phyloP scores from a whole-genome alignment of 345 rosid genomes.

The Dovyalis caffra region DNA sequence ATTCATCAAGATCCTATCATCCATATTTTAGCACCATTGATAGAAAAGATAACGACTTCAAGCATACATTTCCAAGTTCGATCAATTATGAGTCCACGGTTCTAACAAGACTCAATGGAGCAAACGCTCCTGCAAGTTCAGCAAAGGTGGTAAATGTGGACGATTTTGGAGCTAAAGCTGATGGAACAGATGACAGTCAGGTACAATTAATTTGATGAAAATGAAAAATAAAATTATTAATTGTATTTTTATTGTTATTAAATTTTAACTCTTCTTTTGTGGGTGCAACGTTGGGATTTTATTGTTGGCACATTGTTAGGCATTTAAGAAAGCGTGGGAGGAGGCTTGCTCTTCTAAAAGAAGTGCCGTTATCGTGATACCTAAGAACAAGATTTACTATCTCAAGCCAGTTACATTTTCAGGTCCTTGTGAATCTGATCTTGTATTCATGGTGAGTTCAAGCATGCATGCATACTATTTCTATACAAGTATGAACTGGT shows the following conservation, averaged over 20 bases:
- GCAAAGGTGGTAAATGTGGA: slow-evolving; percentile 31
- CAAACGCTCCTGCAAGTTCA: slow-evolving; percentile 19
- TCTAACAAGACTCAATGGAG: background rate
- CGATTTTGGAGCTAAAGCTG: slow-evolving; percentile 41
- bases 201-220: slow-evolving; percentile 7
- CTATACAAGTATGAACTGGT: no score
- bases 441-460: slow-evolving; percentile 53
- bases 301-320: slow-evolving; percentile 29
- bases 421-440: slow-evolving; percentile 71
- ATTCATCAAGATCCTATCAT: background rate
- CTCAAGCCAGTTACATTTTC: slow-evolving; percentile 65
- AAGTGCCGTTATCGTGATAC: slow-evolving; percentile 40
- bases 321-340: slow-evolving; percentile 34
- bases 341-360: slow-evolving; percentile 15
- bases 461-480: background rate
- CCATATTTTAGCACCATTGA: background rate
- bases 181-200: slow-evolving; percentile 37
- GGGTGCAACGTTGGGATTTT: slow-evolving; percentile 1
- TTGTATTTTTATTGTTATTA: background rate
- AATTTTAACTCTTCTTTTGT: background rate
- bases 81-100: slow-evolving; percentile 1
- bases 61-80: slow-evolving; percentile 1
- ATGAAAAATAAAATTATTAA: background rate
- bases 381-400: slow-evolving; percentile 46
- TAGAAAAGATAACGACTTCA: background rate